Evolutionary conservation across 2,329 filamentous ascomycete genomes (phyloP).

Genomic region (Pseudocercospora cruenta): DNA sequence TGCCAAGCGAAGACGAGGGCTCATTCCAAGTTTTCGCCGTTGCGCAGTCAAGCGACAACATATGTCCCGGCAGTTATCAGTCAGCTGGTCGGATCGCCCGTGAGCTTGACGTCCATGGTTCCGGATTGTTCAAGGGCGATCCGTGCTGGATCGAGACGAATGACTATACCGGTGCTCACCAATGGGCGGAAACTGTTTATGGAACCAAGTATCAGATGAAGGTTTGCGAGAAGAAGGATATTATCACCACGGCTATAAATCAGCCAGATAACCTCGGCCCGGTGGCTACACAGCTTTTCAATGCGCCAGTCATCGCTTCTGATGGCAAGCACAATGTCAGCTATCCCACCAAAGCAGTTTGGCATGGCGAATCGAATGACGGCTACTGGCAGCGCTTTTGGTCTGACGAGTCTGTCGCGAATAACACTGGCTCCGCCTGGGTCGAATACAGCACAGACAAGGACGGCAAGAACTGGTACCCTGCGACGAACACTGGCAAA

Average conservation of each 20-base stretch:
- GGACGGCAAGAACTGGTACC: slow-evolving; percentile 14
- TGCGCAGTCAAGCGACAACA: slow-evolving; percentile 22
- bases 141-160: slow-evolving; percentile 23
- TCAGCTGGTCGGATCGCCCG: slow-evolving; percentile 19
- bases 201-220: slow-evolving; percentile 17
- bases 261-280: slow-evolving; percentile 15
- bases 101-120: slow-evolving; percentile 8
- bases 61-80: slow-evolving; percentile 14
- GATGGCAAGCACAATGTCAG: slow-evolving; percentile 19
- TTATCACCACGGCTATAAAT: slow-evolving; percentile 11
- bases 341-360: slow-evolving; percentile 18
- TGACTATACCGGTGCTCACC: slow-evolving; percentile 16
- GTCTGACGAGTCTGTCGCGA: slow-evolving; percentile 15
- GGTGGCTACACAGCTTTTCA: slow-evolving; percentile 16
- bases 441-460: slow-evolving; percentile 18
- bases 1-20: slow-evolving; percentile 14
- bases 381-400: slow-evolving; percentile 21
- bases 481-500: slow-evolving; percentile 5
- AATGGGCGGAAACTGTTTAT: slow-evolving; percentile 16
- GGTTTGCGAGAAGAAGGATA: slow-evolving; percentile 18
- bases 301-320: slow-evolving; percentile 14
- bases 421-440: slow-evolving; percentile 9
- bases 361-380: background rate
- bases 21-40: slow-evolving; percentile 15
- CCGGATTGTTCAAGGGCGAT: slow-evolving; percentile 14